Evolutionary conservation across 2,329 filamentous ascomycete species (phyloP).

Genomic region (Calonectria honghensis): DNA sequence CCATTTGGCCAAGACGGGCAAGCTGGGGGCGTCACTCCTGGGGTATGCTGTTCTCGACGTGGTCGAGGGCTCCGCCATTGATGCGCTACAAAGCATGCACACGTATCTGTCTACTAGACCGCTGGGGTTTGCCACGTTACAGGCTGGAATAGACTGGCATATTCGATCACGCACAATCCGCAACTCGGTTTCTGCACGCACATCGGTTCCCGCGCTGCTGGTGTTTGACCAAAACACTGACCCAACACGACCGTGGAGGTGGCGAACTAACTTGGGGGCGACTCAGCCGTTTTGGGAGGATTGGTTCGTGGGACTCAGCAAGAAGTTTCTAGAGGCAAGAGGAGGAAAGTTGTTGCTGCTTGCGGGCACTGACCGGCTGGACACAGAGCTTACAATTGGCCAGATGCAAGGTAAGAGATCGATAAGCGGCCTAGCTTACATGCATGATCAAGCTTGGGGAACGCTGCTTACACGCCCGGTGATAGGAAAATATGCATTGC

Average conservation of each 20-base stretch:
- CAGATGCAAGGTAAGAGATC: conserved; percentile 89
- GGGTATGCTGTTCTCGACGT: conserved; percentile 95
- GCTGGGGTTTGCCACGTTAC: conserved; percentile 83
- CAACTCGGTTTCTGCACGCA: conserved; percentile 87
- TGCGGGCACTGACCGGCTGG: conserved; percentile 91
- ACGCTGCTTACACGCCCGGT: conserved; percentile 39
- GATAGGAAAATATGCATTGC: conserved; percentile 91
- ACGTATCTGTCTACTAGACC: conserved; percentile 91
- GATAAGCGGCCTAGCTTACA: background rate
- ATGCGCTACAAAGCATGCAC: conserved; percentile 95
- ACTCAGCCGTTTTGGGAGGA: conserved; percentile 95
- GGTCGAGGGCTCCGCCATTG: conserved; percentile 96
- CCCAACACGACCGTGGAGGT: conserved; percentile 78
- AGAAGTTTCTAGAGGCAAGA: conserved; percentile 87
- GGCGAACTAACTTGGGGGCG: conserved; percentile 88
- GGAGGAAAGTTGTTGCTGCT: conserved; percentile 91
- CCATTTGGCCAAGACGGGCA: conserved; percentile 82
- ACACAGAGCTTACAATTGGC: conserved; percentile 94
- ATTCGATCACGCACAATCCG: conserved; percentile 90
- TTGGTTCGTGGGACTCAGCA: conserved; percentile 92
- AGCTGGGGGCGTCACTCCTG: conserved; percentile 80
- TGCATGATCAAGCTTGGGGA: background rate
- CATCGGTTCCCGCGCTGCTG: conserved; percentile 89
- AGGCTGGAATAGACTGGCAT: conserved; percentile 95
- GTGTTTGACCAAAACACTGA: conserved; percentile 65